Conservation (phyloP, 169 alveolate species). For the Theileria parva region DNA sequence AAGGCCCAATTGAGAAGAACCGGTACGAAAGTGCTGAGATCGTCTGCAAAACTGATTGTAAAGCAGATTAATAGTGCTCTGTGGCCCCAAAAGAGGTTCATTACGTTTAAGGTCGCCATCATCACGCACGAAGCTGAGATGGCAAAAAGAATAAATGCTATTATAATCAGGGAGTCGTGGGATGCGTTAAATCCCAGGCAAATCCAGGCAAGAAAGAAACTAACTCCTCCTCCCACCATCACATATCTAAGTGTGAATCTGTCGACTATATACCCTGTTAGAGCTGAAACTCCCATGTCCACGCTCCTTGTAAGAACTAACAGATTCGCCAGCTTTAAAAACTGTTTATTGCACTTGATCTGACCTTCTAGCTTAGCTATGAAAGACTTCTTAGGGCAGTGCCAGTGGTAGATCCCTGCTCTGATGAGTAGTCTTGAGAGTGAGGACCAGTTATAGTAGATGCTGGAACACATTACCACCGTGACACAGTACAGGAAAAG, state of each 20-base stretch:
- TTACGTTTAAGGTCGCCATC: constrained; percentile 7
- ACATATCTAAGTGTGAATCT: constrained; percentile 11
- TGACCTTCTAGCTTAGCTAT: not conserved
- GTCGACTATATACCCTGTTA: constrained; percentile 9
- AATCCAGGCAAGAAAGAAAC: constrained; percentile 1
- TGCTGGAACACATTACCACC: not conserved
- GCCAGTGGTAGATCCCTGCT: constrained; percentile 13
- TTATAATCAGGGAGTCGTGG: not conserved
- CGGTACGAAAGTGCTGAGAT: constrained; percentile 4
- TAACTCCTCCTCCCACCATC: not conserved
- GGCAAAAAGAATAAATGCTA: not conserved
- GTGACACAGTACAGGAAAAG: constrained; percentile 7
- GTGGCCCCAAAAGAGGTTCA: constrained; percentile 9
- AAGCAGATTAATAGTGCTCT: constrained; percentile 4
- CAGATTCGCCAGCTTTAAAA: not conserved
- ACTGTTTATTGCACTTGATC: constrained; percentile 1
- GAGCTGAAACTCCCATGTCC: constrained; percentile 8
- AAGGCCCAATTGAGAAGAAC: not conserved
- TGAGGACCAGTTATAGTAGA: constrained; percentile 4
- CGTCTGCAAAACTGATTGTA: constrained; percentile 7
- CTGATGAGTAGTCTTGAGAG: constrained; percentile 4
- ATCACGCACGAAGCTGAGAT: constrained; percentile 7
- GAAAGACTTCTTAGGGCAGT: not conserved
- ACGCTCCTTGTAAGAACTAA: constrained; percentile 2
- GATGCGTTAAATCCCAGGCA: not conserved